Conservation (phyloP, 257 asterid species). For the Gentiana macrophylla region DNA sequence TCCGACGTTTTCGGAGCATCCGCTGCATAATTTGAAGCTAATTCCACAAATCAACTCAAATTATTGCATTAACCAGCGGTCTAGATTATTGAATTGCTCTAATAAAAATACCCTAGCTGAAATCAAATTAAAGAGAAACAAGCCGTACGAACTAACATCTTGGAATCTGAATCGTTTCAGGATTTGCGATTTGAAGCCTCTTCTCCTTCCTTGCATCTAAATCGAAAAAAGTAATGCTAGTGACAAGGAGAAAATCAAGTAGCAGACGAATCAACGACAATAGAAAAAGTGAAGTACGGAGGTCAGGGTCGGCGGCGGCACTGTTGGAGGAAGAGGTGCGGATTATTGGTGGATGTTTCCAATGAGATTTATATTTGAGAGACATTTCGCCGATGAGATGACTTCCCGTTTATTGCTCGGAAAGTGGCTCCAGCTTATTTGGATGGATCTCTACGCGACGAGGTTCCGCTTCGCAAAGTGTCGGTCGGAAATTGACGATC, state of each 20-base stretch:
- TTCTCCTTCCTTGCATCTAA: conserved; percentile 37
- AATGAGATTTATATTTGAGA: conserved; percentile 26
- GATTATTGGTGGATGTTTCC: conserved; percentile 10
- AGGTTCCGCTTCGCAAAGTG: too few relatives aligned
- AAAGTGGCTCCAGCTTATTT: background rate
- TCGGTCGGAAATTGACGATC: too few relatives aligned
- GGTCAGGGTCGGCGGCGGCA: conserved; percentile 7
- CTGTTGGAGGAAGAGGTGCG: conserved; percentile 8
- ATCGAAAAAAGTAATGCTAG: background rate
- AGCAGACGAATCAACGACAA: background rate
- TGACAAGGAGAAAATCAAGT: background rate
- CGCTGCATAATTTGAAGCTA: conserved; percentile 25
- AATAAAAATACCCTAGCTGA: background rate
- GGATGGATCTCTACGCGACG: background rate
- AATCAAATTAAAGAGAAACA: conserved; percentile 5
- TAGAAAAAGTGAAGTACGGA: background rate
- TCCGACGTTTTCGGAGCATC: conserved; percentile 73
- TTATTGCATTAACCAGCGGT: background rate
- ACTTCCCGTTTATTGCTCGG: too few relatives aligned
- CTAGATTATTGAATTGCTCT: background rate
- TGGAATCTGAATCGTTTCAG: conserved; percentile 19
- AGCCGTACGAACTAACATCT: conserved; percentile 7
- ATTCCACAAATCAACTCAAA: background rate
- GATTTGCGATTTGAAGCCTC: conserved; percentile 37
- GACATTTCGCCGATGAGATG: conserved; percentile 8